Percentiles rank a stretch among this genome's conserved stretches.
These are phyloP conservation scores for Agapanthus africanus DNA, from an alignment of 106 monocot species.

Conservation along the genomic window DNA sequence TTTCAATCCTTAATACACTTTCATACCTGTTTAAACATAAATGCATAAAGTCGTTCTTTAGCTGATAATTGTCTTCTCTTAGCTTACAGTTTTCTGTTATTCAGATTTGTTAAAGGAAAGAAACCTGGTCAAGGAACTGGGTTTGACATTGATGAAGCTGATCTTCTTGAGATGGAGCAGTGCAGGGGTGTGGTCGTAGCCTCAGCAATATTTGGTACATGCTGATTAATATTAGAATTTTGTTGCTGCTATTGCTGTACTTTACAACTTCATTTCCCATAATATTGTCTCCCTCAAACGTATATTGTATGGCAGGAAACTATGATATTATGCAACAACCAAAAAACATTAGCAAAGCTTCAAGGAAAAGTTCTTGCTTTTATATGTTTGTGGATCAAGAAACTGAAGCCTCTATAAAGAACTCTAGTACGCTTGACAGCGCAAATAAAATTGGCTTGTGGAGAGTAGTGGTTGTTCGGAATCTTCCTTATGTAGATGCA, in stretches of 20 bases:
- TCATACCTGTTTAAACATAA: not conserved
- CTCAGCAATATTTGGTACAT: conserved; percentile 87
- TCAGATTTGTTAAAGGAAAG: conserved; percentile 77
- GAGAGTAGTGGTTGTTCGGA: conserved; percentile 77
- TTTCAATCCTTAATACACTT: not conserved
- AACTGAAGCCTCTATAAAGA: conserved; percentile 72
- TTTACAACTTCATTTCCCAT: not conserved
- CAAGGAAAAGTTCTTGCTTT: conserved; percentile 44
- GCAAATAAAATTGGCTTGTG: conserved; percentile 64
- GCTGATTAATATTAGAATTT: not conserved
- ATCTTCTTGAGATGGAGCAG: conserved; percentile 87
- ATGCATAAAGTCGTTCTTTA: not conserved
- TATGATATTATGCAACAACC: conserved; percentile 96
- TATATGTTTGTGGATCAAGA: conserved; percentile 96
- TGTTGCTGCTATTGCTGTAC: not conserved
- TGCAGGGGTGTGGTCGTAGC: conserved; percentile 88
- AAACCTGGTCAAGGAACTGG: conserved; percentile 68
- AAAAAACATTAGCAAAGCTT: conserved; percentile 58
- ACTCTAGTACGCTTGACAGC: conserved; percentile 40
- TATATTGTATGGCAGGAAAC: conserved; percentile 51
- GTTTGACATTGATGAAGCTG: conserved; percentile 73
- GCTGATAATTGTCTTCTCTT: not conserved
- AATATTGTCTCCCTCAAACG: conserved; percentile 12
- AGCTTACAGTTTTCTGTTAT: not conserved
- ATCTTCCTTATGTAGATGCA: conserved; percentile 85